Base-by-base conservation (phyloP, 352 stramenopile genomes). In the Hyphochytrium catenoides region DNA sequence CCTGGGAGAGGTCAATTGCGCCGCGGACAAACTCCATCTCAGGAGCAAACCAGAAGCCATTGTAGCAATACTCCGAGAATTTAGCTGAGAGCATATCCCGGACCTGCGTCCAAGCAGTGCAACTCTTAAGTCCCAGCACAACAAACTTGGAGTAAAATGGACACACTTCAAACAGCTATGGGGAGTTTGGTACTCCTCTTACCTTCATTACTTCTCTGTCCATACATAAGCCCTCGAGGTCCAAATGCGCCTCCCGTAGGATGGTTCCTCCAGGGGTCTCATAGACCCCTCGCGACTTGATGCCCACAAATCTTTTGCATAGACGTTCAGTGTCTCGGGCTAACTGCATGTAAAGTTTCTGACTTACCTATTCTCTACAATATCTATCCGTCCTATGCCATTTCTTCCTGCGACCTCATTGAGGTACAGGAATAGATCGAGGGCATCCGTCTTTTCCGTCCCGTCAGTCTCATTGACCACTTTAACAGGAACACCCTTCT, bases 331-430 rank as follows among this genome's bases (percentile, higher is more conserved):
- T n/a, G n/a, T n/a, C n/a, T n/a, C n/a, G n/a, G n/a, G n/a, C n/a
- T n/a, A n/a, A n/a, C n/a, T n/a, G n/a, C n/a, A n/a, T n/a, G n/a
- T n/a, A n/a, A n/a, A n/a, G n/a, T n/a, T n/a, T n/a, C n/a, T n/a
- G n/a, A n/a, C n/a, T n/a, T n/a, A n/a, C n/a, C 90, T 81, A 64
- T 97, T 98, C 65, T 98, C 90, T 31, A 98, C 88, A 57, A 98
- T 96, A 56, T 98, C 90, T 37, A 97, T 95, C 41, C 88, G 77
- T 29, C 90, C 90, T 36, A 96, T 69, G 32, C 79, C 90, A 61
- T 98, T 84, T 56, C 89, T 87, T 39, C 88, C 87, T 4, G 77
- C 88, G 21, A 96, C 67, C 51, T 88, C 69, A 62, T 98, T 97
- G 16, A 95, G 74, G 61, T 95, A 88, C 16, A 94, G 57, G 61